phyloP scores from a whole-genome alignment of 495 filamentous ascomycete species.

The Glonium stellatum region DNA sequence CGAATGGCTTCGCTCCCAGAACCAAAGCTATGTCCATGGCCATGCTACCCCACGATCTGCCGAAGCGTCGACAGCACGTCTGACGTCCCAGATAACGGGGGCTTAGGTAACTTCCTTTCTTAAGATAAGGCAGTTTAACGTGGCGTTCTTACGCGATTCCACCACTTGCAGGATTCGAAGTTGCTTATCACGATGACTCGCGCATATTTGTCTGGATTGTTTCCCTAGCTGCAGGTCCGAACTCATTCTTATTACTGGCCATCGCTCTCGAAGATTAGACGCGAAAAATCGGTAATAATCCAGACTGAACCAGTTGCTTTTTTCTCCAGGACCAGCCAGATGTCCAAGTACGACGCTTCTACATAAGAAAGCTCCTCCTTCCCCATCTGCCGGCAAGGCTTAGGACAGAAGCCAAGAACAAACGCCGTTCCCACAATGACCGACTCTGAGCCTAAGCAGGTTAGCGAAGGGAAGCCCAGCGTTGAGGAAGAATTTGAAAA shows the following conservation, averaged over 20 bases:
- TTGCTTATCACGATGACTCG: neutral
- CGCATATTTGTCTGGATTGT: neutral
- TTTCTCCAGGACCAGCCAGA: too few species aligned
- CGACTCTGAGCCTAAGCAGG: neutral
- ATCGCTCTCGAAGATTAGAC: too few species aligned
- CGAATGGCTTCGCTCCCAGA: neutral
- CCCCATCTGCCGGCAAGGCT: too few species aligned
- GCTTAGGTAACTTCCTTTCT: neutral
- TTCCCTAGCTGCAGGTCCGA: neutral
- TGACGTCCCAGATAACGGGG: neutral
- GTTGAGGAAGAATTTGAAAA: conserved; percentile 11
- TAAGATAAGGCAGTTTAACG: neutral
- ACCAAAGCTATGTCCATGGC: neutral
- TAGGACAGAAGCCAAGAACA: too few species aligned
- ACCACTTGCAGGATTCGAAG: neutral
- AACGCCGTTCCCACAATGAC: neutral
- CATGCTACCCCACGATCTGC: neutral
- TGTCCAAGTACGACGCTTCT: too few species aligned
- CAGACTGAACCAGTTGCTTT: too few species aligned
- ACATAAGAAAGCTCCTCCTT: too few species aligned
- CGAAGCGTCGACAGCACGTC: neutral
- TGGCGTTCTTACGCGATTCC: neutral
- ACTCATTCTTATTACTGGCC: neutral
- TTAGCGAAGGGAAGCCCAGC: conserved; percentile 5
- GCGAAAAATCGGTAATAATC: too few species aligned